Base-by-base conservation (phyloP, 108 stramenopile genomes). In the Mediolabrus comicus region DNA sequence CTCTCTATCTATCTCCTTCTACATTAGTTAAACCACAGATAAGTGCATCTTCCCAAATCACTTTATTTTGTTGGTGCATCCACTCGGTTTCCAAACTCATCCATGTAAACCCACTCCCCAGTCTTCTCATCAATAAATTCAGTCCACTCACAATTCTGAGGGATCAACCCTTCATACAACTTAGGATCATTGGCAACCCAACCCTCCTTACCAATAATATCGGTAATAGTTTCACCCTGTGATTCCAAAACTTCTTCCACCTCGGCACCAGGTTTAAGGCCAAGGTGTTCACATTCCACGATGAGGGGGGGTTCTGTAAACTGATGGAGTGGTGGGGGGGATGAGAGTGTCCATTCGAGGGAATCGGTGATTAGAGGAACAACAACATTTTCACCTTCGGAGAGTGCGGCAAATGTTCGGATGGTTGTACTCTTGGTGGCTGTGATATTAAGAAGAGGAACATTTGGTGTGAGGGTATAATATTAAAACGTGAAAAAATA, bases 301-400 rank as follows among this genome's bases (percentile, higher is more conserved):
- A 98, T 91, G 81, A 98, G 89, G 33, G 98, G 98, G 26, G 98
- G 95, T 83, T 98, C 98, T 41, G 89, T 87, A 75, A 98, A 98
- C 88, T 97, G 96, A 89, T 98, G 98, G 80, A 97, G 86, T 27
- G 97, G 96, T 22, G 97, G 96, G 52, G 98, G 98, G 58, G 82
- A 89, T 11, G 90, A 89, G 33, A 98, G 88, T 17, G 94, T 89
- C 90, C 96, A 97, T 80, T 98, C 98, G 73, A 98, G 87, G 13
- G 97, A 95, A 65, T 97, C 94, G 62, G 90, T 87, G 67, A 96
- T 87, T 77, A 93, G 79, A 27, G 92, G 92, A 28, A 96, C 92
- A 24, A 96, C 81, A n/a, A 96, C 91, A 62, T 94, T 91, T 41
- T 90, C 90, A 13, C 90, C 92, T 17, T 75, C 66, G 33, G 77